phyloP scores from a whole-genome alignment of 345 rosid species.

The Citrus medica region DNA sequence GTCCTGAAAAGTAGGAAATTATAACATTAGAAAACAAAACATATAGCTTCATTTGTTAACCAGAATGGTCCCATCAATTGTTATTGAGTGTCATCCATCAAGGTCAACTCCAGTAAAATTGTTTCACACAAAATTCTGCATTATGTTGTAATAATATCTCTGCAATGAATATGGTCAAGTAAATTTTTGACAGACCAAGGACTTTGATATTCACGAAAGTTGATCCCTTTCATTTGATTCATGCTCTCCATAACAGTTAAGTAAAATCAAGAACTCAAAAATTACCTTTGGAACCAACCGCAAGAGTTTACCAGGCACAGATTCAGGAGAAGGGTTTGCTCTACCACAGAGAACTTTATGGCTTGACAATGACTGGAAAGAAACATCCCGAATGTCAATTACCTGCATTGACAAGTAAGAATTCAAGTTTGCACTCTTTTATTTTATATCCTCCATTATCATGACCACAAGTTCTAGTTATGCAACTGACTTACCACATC shows the following conservation, averaged over 20 bases:
- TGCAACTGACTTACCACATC: slow-evolving; percentile 63
- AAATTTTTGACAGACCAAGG: background rate
- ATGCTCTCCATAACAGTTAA: background rate
- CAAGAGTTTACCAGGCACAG: slow-evolving; percentile 68
- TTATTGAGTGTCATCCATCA: background rate
- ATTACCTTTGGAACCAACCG: slow-evolving; percentile 74
- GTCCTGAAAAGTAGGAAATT: slow-evolving; percentile 40
- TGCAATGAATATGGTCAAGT: background rate
- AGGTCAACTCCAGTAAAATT: background rate
- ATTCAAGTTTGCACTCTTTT: background rate
- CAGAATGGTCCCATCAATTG: background rate
- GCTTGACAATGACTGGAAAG: slow-evolving; percentile 61
- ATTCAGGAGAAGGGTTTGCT: slow-evolving; percentile 54
- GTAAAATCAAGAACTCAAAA: slow-evolving; percentile 3
- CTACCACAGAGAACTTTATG: slow-evolving; percentile 65
- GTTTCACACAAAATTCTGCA: background rate
- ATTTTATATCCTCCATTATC: background rate
- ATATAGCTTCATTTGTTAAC: background rate
- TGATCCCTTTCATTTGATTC: background rate
- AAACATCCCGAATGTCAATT: slow-evolving; percentile 66
- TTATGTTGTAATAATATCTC: background rate
- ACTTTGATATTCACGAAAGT: background rate
- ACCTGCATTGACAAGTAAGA: slow-evolving; percentile 41
- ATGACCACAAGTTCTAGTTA: slow-evolving; percentile 9
- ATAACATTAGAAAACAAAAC: background rate